Conservation (phyloP, 2,329 filamentous ascomycete genomes). For the Claviceps paspali region DNA sequence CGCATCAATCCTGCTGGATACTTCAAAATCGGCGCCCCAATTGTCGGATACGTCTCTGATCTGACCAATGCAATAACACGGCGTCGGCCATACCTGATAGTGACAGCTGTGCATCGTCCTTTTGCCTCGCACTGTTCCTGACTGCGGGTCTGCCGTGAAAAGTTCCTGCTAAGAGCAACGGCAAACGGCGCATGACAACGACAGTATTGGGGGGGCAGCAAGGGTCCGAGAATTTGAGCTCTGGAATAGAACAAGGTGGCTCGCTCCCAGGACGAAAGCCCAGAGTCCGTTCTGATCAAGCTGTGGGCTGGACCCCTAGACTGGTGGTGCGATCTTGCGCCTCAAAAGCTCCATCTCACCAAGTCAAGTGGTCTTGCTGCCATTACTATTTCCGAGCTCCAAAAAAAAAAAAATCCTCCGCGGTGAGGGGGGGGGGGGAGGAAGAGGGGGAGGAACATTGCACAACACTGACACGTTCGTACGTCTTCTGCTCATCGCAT, state of each 20-base stretch:
- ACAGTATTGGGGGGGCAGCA: not conserved
- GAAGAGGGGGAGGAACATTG: too few species aligned
- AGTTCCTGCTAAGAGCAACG: not conserved
- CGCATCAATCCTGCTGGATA: not conserved
- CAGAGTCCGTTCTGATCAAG: not conserved
- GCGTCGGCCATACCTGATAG: not conserved
- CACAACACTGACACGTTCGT: not conserved
- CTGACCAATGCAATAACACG: conserved; percentile 1
- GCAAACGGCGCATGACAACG: not conserved
- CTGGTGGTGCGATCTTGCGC: not conserved
- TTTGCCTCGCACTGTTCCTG: not conserved
- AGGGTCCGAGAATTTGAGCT: not conserved
- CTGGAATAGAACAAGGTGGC: not conserved
- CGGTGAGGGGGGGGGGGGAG: too few species aligned
- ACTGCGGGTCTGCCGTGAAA: conserved; percentile 1
- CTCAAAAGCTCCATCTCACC: conserved; percentile 6
- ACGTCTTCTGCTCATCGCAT: too few species aligned
- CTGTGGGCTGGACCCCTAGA: conserved; percentile 6
- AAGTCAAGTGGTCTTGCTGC: conserved; percentile 2
- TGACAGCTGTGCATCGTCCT: not conserved
- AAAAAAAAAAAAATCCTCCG: too few species aligned
- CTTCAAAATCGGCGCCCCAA: not conserved
- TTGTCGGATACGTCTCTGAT: not conserved
- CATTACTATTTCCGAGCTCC: not conserved
- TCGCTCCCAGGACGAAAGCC: not conserved